A percentile compares a stretch with the other conserved stretches of the same genome.
Evolutionary conservation across 2,329 filamentous ascomycete species (phyloP).

Genomic region (Fusarium sp.): DNA sequence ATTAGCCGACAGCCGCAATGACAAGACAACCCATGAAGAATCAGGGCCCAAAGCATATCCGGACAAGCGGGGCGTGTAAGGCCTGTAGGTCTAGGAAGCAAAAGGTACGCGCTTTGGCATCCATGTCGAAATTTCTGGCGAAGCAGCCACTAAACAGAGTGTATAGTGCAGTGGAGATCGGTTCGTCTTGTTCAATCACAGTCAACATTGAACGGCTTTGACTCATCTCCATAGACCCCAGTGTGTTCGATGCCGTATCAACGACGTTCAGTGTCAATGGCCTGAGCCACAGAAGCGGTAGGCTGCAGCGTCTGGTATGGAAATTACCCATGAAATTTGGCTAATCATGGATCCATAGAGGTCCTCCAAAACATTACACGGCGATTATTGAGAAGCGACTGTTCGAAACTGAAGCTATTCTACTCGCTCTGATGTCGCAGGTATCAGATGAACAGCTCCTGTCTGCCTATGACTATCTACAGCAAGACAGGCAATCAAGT

Average conservation of each 20-base stretch:
- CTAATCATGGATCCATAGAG: background rate
- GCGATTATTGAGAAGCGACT: background rate
- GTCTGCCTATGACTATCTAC: background rate
- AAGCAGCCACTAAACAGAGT: background rate
- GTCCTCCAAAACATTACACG: background rate
- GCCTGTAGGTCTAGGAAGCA: slow-evolving; percentile 1
- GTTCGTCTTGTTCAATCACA: background rate
- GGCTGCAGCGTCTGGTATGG: background rate
- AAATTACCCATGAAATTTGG: background rate
- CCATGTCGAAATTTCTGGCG: background rate
- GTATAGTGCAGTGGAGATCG: background rate
- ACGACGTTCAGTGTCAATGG: background rate
- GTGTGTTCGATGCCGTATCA: background rate
- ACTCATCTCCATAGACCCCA: background rate
- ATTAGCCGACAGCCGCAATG: background rate
- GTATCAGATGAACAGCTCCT: background rate
- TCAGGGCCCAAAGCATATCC: background rate
- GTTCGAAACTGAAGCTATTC: background rate
- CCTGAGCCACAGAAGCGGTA: slow-evolving; percentile 1
- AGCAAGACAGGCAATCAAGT: background rate
- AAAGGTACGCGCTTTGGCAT: background rate
- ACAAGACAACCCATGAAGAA: background rate
- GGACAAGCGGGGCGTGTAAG: background rate
- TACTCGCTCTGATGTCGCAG: background rate
- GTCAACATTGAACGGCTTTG: background rate